These are phyloP conservation scores for Chaetomiaceae sp. DNA, from an alignment of 2,329 filamentous ascomycete species.

Conservation along the genomic window DNA sequence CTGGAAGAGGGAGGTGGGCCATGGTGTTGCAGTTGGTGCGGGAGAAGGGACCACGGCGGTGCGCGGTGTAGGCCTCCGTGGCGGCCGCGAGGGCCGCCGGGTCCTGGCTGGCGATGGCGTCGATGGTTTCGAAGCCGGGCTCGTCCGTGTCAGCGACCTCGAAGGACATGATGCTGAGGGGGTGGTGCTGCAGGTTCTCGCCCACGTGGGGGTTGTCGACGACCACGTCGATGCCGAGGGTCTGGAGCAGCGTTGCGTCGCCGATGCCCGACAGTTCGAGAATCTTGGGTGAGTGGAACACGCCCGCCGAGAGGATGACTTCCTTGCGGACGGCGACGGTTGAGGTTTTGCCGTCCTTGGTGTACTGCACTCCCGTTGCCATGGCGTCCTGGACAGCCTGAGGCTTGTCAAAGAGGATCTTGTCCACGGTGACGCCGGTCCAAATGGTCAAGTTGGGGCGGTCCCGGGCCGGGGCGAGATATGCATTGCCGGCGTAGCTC, in stretches of 20 bases:
- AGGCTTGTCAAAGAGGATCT: slow-evolving; percentile 31
- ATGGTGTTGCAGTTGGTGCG: slow-evolving; percentile 10
- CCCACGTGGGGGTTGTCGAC: slow-evolving; percentile 42
- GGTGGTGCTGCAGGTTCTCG: slow-evolving; percentile 36
- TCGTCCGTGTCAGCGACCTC: background rate
- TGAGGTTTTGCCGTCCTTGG: slow-evolving; percentile 17
- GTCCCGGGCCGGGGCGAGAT: slow-evolving; percentile 30
- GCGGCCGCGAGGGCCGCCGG: slow-evolving; percentile 8
- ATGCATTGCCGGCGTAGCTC: slow-evolving; percentile 32
- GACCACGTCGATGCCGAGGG: slow-evolving; percentile 35
- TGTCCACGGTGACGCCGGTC: slow-evolving; percentile 32
- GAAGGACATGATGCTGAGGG: slow-evolving; percentile 30
- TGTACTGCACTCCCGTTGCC: slow-evolving; percentile 33
- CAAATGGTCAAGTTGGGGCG: slow-evolving; percentile 34
- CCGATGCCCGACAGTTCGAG: slow-evolving; percentile 36
- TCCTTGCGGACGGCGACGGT: slow-evolving; percentile 28
- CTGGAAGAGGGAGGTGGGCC: slow-evolving; percentile 6
- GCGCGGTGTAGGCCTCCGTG: slow-evolving; percentile 4
- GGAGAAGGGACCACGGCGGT: slow-evolving; percentile 13
- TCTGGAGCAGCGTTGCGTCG: slow-evolving; percentile 36
- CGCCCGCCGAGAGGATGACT: slow-evolving; percentile 40
- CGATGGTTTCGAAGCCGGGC: slow-evolving; percentile 8
- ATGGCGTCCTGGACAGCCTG: slow-evolving; percentile 22
- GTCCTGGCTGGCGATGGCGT: slow-evolving; percentile 7
- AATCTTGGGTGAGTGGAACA: slow-evolving; percentile 34